phyloP scores from a whole-genome alignment of 148 eudicot species.

The Pouteria glomerata region DNA sequence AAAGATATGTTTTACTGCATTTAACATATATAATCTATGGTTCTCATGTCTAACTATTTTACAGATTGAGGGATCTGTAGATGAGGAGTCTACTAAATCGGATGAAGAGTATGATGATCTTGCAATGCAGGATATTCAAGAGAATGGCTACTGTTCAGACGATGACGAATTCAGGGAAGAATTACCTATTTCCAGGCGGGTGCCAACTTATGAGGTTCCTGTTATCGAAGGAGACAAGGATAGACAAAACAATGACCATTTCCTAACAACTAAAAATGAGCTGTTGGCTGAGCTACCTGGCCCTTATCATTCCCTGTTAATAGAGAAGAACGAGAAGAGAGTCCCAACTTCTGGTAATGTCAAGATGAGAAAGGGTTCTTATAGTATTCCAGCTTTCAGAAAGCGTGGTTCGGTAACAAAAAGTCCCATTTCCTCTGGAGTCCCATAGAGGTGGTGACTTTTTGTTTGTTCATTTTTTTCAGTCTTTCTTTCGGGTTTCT shows the following conservation, averaged over 20 bases:
- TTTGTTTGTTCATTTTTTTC: slow-evolving; percentile 2
- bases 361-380: slow-evolving; percentile 49
- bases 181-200: slow-evolving; percentile 13
- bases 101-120: slow-evolving; percentile 94
- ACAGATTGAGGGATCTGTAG: slow-evolving; percentile 96
- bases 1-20: too few species aligned
- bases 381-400: slow-evolving; percentile 46
- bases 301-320: slow-evolving; percentile 13
- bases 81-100: slow-evolving; percentile 81
- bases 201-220: slow-evolving; percentile 12
- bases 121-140: slow-evolving; percentile 72
- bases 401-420: slow-evolving; percentile 25
- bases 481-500: neutral
- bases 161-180: slow-evolving; percentile 30
- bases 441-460: slow-evolving; percentile 9
- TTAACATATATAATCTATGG: too few species aligned
- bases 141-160: slow-evolving; percentile 48
- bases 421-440: slow-evolving; percentile 12
- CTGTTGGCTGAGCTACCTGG: slow-evolving; percentile 11
- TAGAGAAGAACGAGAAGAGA: slow-evolving; percentile 34
- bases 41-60: neutral
- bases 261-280: slow-evolving; percentile 47
- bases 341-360: slow-evolving; percentile 13
- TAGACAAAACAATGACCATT: slow-evolving; percentile 40
- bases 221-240: slow-evolving; percentile 21